Base-by-base conservation (phyloP, 1,284 basidiomycete genomes). In the Athelia sp. region DNA sequence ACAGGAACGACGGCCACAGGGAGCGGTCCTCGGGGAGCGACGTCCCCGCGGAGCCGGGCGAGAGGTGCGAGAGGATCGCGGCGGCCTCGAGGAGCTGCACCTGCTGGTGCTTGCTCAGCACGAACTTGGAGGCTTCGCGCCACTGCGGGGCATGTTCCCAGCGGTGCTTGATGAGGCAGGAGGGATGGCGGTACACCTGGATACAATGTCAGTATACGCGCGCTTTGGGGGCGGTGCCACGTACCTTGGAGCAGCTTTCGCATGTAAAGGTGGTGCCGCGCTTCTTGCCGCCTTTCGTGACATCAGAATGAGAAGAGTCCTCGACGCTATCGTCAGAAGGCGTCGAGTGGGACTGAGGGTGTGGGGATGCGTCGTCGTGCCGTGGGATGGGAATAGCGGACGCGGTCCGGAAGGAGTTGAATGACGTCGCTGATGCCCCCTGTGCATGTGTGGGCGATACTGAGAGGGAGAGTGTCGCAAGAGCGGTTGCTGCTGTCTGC, bases 131-230 rank as follows among this genome's bases (percentile, higher is more conserved):
- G 0, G 93, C 92, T 68, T 95, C 93, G 46, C 91, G 90, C 96
- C 96, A 99, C 64, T 98, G 94, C 32, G 92, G 91, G 23, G 90
- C 93, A 62, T 98, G 94, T 65, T 98, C 95, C 94, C 94, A 98
- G 34, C 94, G 87, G 63, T 98, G 94, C 70, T 98, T 98, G 71
- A 95, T 90, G 46, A 98, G 76, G 67, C 94, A 97, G 18, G 88
- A 92, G 3, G 93, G 94, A 64, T 98, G 94, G 45, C 93, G 85
- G 68, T 97, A 97, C 49, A 95, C 87, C 87, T 94, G 58, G 14
- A 51, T 23, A 31, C 50, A n/a, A 17, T 42, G 13, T 48, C 44
- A 34, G 51, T 26, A 51, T 24, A 50, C 60, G 56, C 59, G 45
- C 32, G 46, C 17, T n/a, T 23, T 35, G 31, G 18, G 48, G 34